Evolutionary conservation across 371 early-diverging fungal species (phyloP), one percentile per base, ranked within the genome.

Genomic region (Mortierella sp.): DNA sequence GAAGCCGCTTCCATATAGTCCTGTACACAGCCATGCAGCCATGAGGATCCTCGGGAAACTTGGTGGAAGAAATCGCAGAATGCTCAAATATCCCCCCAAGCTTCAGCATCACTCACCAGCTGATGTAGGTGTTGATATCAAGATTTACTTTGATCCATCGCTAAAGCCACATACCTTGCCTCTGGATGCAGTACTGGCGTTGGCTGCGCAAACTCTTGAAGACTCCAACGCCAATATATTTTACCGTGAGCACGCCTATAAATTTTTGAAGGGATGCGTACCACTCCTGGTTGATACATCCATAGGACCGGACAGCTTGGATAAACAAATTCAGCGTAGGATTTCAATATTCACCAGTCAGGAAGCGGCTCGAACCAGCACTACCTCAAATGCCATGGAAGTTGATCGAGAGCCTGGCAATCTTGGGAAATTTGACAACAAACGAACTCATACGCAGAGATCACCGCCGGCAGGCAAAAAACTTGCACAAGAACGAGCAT

Each of bases 21-120:
- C 90, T 37, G 85, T 86, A 10, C 96, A 96, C 72, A 92, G 95
- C 40, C 93, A 94, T 75, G 89, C 94, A 0, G 95, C 99, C 3
- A 91, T 96, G 83, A 89, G 98, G 3, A 97, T 99, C 58, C 86
- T 99, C 6, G 99, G 99, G 22, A 99, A 98, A 79, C 89, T 99
- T 19, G 99, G 99, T 10, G 98, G 98, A 0, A 85, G 95, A 34
- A 97, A 96, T 80, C 88, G 96, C 26, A 84, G 93, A 34, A 86
- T 93, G 84, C 85, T 97, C 32, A 90, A 90, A 67, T 90, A 91
- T 37, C 88, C 93, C 5, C 88, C 92, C 6, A 84, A 84, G 34
- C 84, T 95, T 12, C 73, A 75, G 19, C 86, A 85, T 62, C 83
- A 87, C 26, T 63, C 80, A 8, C 86, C 85, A 8, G 77, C 85